phyloP scores from a whole-genome alignment of 768 basidiomycete species.

The Cystofilobasidium macerans region DNA sequence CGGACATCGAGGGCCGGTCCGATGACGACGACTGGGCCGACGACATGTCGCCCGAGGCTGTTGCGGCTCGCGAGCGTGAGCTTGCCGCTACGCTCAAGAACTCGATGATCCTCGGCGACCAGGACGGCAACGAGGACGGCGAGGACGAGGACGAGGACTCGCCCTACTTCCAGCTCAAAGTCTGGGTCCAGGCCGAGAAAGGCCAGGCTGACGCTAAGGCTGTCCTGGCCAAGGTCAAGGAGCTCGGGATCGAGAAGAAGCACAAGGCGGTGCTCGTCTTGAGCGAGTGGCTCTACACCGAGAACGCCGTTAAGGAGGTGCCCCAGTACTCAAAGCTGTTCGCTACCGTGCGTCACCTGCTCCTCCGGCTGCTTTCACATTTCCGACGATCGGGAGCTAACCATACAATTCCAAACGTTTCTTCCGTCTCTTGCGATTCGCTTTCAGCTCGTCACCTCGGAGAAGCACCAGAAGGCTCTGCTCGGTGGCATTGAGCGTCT shows the following conservation, averaged over 20 bases:
- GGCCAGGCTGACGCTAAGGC: constrained; percentile 41
- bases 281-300: constrained; percentile 71
- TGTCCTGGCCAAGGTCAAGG: constrained; percentile 79
- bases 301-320: constrained; percentile 56
- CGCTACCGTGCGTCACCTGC: background rate
- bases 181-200: constrained; percentile 69
- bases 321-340: constrained; percentile 57
- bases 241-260: constrained; percentile 85
- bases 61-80: constrained; percentile 65
- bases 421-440: background rate
- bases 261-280: constrained; percentile 78
- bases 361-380: no score
- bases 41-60: constrained; percentile 82
- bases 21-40: constrained; percentile 70
- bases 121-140: constrained; percentile 72
- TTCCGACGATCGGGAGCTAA: background rate
- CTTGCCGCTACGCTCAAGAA: constrained; percentile 52
- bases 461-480: constrained; percentile 90
- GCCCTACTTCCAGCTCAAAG: constrained; percentile 70
- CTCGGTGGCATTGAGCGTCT: constrained; percentile 85
- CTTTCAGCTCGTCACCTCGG: constrained; percentile 67
- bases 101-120: constrained; percentile 44
- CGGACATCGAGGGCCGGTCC: constrained; percentile 38
- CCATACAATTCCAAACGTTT: background rate
- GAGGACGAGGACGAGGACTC: constrained; percentile 69